Conservation (phyloP, 257 asterid genomes). For the Thymus mandschuricus region DNA sequence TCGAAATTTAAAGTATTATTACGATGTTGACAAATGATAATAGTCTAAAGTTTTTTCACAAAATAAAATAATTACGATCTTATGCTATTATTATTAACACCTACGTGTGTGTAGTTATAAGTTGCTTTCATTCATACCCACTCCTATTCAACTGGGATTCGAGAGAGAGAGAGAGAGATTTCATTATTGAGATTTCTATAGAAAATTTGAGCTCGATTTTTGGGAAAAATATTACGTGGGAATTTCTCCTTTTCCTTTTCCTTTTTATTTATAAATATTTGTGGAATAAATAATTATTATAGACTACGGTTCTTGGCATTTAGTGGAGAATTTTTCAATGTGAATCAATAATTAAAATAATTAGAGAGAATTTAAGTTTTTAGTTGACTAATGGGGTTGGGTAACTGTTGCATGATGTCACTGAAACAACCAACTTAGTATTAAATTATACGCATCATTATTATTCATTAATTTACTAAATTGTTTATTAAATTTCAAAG, state of each 20-base stretch:
- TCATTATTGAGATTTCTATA: neutral
- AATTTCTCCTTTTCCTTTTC: neutral
- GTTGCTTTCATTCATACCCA: slow-evolving; percentile 37
- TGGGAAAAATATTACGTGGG: neutral
- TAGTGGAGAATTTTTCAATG: neutral
- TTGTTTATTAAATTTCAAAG: neutral
- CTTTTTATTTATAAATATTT: neutral
- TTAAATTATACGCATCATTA: neutral
- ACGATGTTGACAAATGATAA: slow-evolving; percentile 2
- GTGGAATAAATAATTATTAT: neutral
- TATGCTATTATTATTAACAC: slow-evolving; percentile 2
- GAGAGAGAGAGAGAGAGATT: neutral
- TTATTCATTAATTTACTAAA: neutral
- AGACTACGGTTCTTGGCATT: slow-evolving; percentile 5
- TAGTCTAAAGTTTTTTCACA: neutral
- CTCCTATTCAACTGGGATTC: neutral
- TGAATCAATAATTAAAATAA: neutral
- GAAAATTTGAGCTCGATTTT: neutral
- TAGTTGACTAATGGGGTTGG: slow-evolving; percentile 29
- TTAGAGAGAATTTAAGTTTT: neutral
- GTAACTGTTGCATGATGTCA: slow-evolving; percentile 22
- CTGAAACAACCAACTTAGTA: neutral
- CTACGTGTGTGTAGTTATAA: slow-evolving; percentile 30
- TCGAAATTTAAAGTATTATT: neutral
- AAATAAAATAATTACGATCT: neutral